Conservation (phyloP, 805 yeast species). For the Yamadazyma nakazawae region DNA sequence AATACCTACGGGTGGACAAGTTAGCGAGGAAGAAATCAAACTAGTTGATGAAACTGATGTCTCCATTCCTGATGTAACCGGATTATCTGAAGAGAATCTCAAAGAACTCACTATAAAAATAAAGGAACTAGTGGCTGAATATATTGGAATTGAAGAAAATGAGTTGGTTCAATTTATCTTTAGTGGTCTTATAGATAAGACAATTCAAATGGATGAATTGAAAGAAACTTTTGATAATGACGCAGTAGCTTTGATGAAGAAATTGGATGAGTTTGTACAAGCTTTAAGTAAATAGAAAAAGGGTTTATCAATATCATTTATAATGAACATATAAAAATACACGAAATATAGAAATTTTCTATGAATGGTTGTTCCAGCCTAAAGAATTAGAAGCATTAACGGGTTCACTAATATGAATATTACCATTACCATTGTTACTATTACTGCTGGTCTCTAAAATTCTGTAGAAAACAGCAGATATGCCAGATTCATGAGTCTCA, state of each 20-base stretch:
- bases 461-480: constrained; percentile 28
- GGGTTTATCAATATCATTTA: neutral
- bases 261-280: constrained; percentile 30
- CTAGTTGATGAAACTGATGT: neutral
- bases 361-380: constrained; percentile 49
- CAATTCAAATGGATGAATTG: constrained; percentile 41
- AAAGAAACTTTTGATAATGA: constrained; percentile 52
- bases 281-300: neutral
- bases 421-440: constrained; percentile 15
- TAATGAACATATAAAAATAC: constrained; percentile 8
- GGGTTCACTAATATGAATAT: constrained; percentile 55
- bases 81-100: constrained; percentile 10
- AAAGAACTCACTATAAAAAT: constrained; percentile 32
- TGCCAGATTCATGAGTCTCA: constrained; percentile 19
- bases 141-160: constrained; percentile 52
- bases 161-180: constrained; percentile 44
- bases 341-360: constrained; percentile 3
- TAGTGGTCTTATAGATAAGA: constrained; percentile 30
- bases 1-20: neutral
- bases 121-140: constrained; percentile 46
- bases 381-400: constrained; percentile 67
- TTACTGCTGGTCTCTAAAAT: constrained; percentile 14
- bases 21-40: neutral
- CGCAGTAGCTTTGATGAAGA: constrained; percentile 38
- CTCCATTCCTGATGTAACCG: neutral